Base-by-base conservation (phyloP, 345 rosid genomes). In the Eucalyptus melliodora region DNA sequence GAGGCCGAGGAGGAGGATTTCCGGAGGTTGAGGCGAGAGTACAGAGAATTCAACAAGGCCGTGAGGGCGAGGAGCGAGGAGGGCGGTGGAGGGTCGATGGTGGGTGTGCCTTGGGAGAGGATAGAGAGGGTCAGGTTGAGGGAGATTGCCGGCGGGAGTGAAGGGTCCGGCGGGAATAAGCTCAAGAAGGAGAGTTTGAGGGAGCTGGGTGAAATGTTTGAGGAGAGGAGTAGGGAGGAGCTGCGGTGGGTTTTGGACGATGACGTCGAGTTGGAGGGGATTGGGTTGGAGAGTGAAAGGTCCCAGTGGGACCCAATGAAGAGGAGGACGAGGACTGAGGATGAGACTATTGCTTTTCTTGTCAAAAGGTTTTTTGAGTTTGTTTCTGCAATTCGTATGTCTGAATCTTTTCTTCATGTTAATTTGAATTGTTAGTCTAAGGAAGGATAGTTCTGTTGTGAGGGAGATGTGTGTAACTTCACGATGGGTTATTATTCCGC, bases 41-140 rank as follows among this genome's bases (percentile, higher is more conserved):
- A 94, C 96, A 94, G 89, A 91, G 93, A 93, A 87, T 97, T 96
- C 92, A 92, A 88, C 80, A 92, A 91, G 91, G 93, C 93, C 5
- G 85, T 92, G 42, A 91, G 93, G 30, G 88, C 89, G 65, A 91
- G 91, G 87, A 72, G 85, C 8, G 40, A 65, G 49, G 59, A 87
- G 27, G 83, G 40, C 37, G 85, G 87, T 55, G 87, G 89, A 30
- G 89, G 87, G 56, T 90, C 91, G 89, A 87, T 94, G 90, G 94
- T 94, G 55, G 99, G 99, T 86, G 94, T 92, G 92, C 99, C 99
- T 13, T 97, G 99, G 99, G 99, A 97, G 92, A 93, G 96, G 89
- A 92, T 96, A 34, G 98, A 95, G 93, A 94, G 87, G 87, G 93
- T 93, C 89, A 92, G 90, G 86, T 60, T 97, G 90, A 92, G 91